Evolutionary conservation across 306 rosid genomes (phyloP).

Genomic region (Cucumis cinereus): DNA sequence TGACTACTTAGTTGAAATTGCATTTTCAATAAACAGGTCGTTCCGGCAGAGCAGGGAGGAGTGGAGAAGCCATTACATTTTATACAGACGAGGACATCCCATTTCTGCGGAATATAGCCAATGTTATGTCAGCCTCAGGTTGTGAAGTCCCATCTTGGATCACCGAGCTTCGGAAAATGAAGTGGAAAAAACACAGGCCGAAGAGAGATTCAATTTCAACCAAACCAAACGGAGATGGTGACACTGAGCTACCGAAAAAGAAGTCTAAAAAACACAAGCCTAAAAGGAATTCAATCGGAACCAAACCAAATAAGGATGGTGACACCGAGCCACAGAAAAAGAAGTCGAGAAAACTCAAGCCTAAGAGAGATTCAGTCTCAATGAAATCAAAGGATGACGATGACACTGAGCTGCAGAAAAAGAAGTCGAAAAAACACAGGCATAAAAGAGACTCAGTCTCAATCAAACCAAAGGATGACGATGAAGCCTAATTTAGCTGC

Average conservation of each 20-base stretch:
- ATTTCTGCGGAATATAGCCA: conserved; percentile 66
- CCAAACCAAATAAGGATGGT: conserved; percentile 27
- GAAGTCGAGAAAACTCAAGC: conserved; percentile 78
- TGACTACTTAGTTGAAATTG: conserved; percentile 4
- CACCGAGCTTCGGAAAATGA: conserved; percentile 51
- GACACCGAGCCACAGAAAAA: conserved; percentile 36
- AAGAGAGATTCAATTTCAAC: conserved; percentile 64
- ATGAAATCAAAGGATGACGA: conserved; percentile 29
- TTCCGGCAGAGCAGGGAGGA: conserved; percentile 92
- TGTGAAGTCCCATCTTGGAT: conserved; percentile 85
- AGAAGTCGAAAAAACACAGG: conserved; percentile 81
- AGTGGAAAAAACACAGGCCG: conserved; percentile 89
- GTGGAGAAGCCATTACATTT: conserved; percentile 80
- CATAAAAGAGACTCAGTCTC: conserved; percentile 63
- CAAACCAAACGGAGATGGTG: conserved; percentile 21
- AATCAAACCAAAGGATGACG: conserved; percentile 31
- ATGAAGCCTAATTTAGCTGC: neutral
- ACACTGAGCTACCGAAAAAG: conserved; percentile 44
- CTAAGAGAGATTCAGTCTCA: conserved; percentile 54
- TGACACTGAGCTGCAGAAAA: conserved; percentile 33
- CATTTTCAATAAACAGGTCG: conserved; percentile 47
- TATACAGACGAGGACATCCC: conserved; percentile 80
- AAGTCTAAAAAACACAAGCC: conserved; percentile 85
- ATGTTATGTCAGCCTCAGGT: conserved; percentile 71
- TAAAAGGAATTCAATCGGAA: conserved; percentile 49